Conservation (phyloP, 768 basidiomycete genomes). For the Russula vinacea region DNA sequence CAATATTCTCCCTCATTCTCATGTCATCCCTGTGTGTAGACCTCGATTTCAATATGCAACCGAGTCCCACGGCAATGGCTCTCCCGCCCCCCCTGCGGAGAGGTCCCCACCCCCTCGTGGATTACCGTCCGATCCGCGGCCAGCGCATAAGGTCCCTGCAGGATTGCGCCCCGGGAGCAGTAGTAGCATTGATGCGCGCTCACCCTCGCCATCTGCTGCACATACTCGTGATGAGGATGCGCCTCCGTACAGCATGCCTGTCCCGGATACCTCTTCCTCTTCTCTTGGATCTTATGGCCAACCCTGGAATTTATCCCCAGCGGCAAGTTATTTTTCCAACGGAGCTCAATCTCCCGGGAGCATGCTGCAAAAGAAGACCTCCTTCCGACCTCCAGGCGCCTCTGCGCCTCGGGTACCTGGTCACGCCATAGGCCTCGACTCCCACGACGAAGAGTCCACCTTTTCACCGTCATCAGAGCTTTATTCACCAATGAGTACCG, state of each 20-base stretch:
- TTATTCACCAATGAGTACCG: constrained; percentile 6
- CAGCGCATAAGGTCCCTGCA: background rate
- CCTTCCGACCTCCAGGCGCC: constrained; percentile 34
- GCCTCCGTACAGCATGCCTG: constrained; percentile 21
- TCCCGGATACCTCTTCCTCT: constrained; percentile 19
- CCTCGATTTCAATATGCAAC: constrained; percentile 16
- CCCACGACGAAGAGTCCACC: constrained; percentile 19
- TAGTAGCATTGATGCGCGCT: background rate
- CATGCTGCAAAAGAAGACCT: constrained; percentile 23
- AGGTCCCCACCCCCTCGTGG: constrained; percentile 14
- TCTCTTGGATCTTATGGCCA: constrained; percentile 10
- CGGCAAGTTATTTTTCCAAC: constrained; percentile 20
- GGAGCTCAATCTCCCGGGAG: constrained; percentile 16
- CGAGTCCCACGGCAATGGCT: constrained; percentile 16
- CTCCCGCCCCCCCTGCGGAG: constrained; percentile 5
- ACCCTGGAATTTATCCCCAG: constrained; percentile 16
- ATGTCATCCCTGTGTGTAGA: background rate
- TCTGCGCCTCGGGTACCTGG: constrained; percentile 35
- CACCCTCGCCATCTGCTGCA: constrained; percentile 18
- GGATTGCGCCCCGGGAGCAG: constrained; percentile 24
- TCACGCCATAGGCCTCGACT: constrained; percentile 15
- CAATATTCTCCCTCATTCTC: background rate
- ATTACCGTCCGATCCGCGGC: constrained; percentile 27
- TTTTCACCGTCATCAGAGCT: constrained; percentile 10
- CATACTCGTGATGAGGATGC: constrained; percentile 23